These are phyloP conservation scores for Aphanomyces astaci DNA, from an alignment of 352 stramenopile species.

Conservation along the genomic window DNA sequence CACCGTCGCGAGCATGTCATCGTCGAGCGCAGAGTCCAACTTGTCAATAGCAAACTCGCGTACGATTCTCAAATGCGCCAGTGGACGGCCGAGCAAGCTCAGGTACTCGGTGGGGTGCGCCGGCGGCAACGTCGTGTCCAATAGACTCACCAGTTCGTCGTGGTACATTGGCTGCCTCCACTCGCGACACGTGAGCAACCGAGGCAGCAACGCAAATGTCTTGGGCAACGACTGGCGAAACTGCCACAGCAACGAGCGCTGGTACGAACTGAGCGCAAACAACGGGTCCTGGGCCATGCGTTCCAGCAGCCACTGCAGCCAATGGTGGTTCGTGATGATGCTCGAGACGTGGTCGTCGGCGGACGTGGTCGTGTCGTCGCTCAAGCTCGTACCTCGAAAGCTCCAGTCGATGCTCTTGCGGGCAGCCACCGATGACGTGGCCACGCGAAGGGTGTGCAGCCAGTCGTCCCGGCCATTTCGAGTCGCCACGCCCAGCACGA, in stretches of 20 bases:
- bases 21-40: conserved; percentile 62
- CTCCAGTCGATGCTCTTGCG: conserved; percentile 20
- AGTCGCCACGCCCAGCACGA: conserved; percentile 71
- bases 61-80: conserved; percentile 54
- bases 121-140: conserved; percentile 57
- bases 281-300: conserved; percentile 43
- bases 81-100: conserved; percentile 73
- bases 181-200: conserved; percentile 70
- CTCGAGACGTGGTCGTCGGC: background rate
- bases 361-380: background rate
- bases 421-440: background rate
- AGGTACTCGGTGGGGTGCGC: conserved; percentile 77
- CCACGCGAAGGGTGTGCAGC: conserved; percentile 36
- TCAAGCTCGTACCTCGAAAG: conserved; percentile 5
- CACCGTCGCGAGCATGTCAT: conserved; percentile 83
- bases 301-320: conserved; percentile 4
- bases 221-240: conserved; percentile 31
- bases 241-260: conserved; percentile 76
- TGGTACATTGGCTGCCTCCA: conserved; percentile 67
- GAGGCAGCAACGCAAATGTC: conserved; percentile 74
- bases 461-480: conserved; percentile 83
- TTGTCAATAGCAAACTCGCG: conserved; percentile 69
- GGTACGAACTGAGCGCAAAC: conserved; percentile 70
- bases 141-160: conserved; percentile 56
- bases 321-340: no score